phyloP scores from a whole-genome alignment of 257 asterid species.

The Solanum corneliomulleri region DNA sequence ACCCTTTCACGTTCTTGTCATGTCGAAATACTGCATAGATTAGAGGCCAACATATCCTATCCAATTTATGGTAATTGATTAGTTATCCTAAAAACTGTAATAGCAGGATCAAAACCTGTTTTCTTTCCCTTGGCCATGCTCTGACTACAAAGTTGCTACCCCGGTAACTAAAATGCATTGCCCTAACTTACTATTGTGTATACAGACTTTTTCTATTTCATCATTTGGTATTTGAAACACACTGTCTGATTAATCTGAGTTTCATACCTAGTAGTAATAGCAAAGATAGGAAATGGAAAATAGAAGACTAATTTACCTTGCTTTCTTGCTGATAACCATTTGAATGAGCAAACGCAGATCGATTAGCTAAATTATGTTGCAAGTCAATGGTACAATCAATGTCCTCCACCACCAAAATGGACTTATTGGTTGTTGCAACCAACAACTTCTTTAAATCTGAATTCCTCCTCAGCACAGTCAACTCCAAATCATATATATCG shows the following conservation, averaged over 20 bases:
- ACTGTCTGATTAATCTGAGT: background rate
- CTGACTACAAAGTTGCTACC: background rate
- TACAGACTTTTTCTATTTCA: background rate
- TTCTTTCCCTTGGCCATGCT: background rate
- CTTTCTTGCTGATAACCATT: background rate
- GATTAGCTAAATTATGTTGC: background rate
- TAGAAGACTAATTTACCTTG: background rate
- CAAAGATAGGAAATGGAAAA: background rate
- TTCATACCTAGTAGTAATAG: background rate
- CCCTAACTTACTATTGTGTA: background rate
- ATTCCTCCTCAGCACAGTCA: background rate
- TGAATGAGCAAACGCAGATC: background rate
- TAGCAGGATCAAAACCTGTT: background rate
- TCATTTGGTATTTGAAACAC: background rate
- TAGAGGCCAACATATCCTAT: background rate
- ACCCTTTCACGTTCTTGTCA: background rate
- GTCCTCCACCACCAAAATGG: slow-evolving; percentile 18
- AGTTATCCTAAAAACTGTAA: background rate
- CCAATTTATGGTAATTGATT: background rate
- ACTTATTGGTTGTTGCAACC: slow-evolving; percentile 1
- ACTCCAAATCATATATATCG: slow-evolving; percentile 8
- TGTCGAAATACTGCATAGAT: background rate
- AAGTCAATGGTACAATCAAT: slow-evolving; percentile 14
- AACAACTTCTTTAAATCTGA: background rate
- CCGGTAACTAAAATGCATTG: background rate